Evolutionary conservation across 257 asterid species (phyloP).

Genomic region (Nicotiana tomentosiformis): DNA sequence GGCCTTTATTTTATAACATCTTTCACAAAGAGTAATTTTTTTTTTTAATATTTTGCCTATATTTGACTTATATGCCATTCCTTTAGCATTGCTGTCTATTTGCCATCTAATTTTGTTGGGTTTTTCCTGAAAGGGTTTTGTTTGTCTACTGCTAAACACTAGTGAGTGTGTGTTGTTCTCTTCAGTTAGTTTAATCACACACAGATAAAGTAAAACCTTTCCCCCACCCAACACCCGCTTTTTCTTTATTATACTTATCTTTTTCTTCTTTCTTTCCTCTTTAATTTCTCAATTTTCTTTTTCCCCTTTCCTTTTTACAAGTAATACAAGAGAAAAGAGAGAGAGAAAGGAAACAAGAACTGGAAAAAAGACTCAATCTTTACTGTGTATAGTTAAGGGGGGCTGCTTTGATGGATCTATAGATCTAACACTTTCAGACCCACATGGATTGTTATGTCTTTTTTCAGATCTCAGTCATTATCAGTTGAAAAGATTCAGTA

Average conservation of each 20-base stretch:
- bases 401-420: constrained; percentile 33
- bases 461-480: constrained; percentile 34
- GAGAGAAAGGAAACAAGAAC: not conserved
- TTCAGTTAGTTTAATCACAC: constrained; percentile 11
- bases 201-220: constrained; percentile 12
- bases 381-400: not conserved
- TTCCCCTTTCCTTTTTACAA: not conserved
- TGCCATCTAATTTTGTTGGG: not conserved
- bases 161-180: not conserved
- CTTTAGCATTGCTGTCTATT: not conserved
- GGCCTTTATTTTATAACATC: no score
- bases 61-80: no score
- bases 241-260: not conserved
- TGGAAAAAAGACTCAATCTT: constrained; percentile 3
- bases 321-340: not conserved
- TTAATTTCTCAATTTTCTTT: constrained; percentile 9
- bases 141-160: not conserved
- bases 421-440: constrained; percentile 34
- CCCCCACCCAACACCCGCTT: not conserved
- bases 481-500: constrained; percentile 23
- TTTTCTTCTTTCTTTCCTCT: constrained; percentile 6
- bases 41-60: no score
- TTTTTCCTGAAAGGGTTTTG: not conserved
- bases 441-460: constrained; percentile 27
- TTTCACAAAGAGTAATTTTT: no score